phyloP scores from a whole-genome alignment of 1,139 yeast genomes.

The Suhomyces wounanorum region DNA sequence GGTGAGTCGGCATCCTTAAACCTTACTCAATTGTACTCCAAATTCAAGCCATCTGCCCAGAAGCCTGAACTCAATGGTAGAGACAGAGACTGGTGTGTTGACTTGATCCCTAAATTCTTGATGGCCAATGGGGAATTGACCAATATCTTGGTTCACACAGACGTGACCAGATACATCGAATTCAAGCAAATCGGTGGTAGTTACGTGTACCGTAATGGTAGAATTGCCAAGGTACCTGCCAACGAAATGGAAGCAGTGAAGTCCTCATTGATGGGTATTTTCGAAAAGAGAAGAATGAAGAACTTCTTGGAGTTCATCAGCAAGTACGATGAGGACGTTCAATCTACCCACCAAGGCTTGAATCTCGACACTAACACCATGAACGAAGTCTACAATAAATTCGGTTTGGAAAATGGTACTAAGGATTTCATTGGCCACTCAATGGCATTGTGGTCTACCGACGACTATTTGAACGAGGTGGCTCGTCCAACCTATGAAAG shows the following conservation, averaged over 20 bases:
- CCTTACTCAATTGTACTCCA: slow-evolving; percentile 62
- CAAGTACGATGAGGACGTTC: slow-evolving; percentile 74
- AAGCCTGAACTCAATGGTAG: slow-evolving; percentile 80
- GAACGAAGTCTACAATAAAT: slow-evolving; percentile 88
- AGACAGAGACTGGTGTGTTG: slow-evolving; percentile 98
- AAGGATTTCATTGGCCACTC: slow-evolving; percentile 98
- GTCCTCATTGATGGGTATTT: slow-evolving; percentile 92
- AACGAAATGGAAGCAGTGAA: slow-evolving; percentile 88
- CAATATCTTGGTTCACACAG: slow-evolving; percentile 90
- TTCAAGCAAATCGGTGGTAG: slow-evolving; percentile 95
- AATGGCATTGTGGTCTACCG: slow-evolving; percentile 96
- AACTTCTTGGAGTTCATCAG: slow-evolving; percentile 87
- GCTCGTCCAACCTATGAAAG: slow-evolving; percentile 93
- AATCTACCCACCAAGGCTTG: slow-evolving; percentile 81
- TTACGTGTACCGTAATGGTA: slow-evolving; percentile 87
- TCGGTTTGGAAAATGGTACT: slow-evolving; percentile 90
- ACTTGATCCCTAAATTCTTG: slow-evolving; percentile 91
- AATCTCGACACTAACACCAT: slow-evolving; percentile 87
- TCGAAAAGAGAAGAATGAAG: slow-evolving; percentile 95
- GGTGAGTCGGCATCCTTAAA: slow-evolving; percentile 73
- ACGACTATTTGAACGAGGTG: slow-evolving; percentile 83
- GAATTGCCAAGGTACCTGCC: slow-evolving; percentile 93
- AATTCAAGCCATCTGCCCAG: slow-evolving; percentile 69
- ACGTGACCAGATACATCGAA: slow-evolving; percentile 92
- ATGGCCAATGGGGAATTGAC: slow-evolving; percentile 99